Evolutionary conservation across 306 rosid genomes (phyloP), one percentile per base, ranked within the genome.

Genomic region (Oemleria cerasiformis): DNA sequence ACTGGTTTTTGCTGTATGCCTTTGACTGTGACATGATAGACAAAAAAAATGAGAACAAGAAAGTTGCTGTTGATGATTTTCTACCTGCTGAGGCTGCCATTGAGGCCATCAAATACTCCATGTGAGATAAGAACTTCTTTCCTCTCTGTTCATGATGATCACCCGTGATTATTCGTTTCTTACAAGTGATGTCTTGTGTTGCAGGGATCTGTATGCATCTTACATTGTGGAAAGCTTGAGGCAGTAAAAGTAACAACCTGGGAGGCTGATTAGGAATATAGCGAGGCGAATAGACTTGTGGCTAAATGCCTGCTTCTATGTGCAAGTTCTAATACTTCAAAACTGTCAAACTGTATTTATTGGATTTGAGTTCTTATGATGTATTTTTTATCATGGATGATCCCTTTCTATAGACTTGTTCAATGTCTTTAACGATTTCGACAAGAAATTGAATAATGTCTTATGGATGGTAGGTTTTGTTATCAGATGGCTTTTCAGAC

Each of bases 1-100:
- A 55, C 73, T 69, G 62, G 66, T 67, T 30, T 64, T 70, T 67
- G 21, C 68, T 76, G 70, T 56, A 17, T 50, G 61, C 71, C 83
- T 90, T 87, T 92, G 86, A 73, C 85, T 73, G 57, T 65, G n/a
- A 15, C 65, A 74, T 63, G 12, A 73, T 78, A 94, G 99, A 94
- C 90, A 94, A 94, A 84, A 94, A 94, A 88, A 94, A 94, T 63
- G 97, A 94, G 84, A 94, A 94, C 90, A 94, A 94, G 85, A 84
- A 74, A 73, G 99, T 91, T 38, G 99, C 77, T 55, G 99, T 94
- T 65, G 97, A 94, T 68, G 99, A 94, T 82, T 94, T 94, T 67
- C 84, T 94, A 71, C 99, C 96, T 21, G 84, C 92, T 53, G 86
- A 89, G 70, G 54, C 94, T 78, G 99, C 99, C 71, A 2, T 79